Percentiles rank a stretch among this genome's conserved stretches.
phyloP scores from a whole-genome alignment of 345 rosid species.

The Citrus cavaleriei region DNA sequence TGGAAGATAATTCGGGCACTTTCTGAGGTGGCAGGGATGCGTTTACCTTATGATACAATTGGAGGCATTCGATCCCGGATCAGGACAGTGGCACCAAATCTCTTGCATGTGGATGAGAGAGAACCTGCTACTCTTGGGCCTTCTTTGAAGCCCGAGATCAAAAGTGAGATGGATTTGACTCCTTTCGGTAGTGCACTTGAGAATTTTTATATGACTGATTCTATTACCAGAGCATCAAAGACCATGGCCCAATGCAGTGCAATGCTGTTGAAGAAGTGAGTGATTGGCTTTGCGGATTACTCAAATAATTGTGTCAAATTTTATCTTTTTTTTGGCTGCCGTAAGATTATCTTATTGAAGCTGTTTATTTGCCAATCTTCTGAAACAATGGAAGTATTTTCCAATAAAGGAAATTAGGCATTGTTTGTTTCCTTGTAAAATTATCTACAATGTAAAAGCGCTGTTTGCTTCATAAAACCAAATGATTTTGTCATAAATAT shows the following conservation, averaged over 20 bases:
- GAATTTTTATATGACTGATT: conserved; percentile 92
- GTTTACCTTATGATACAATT: conserved; percentile 70
- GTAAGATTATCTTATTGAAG: conserved; percentile 3
- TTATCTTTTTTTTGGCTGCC: not conserved
- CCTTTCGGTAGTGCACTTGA: conserved; percentile 61
- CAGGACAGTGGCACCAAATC: conserved; percentile 82
- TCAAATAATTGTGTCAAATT: conserved; percentile 26
- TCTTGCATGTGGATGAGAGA: conserved; percentile 66
- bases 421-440: conserved; percentile 22
- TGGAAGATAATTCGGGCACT: conserved; percentile 96
- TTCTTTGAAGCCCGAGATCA: conserved; percentile 52
- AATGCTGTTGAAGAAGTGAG: conserved; percentile 69
- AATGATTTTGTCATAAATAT: not conserved
- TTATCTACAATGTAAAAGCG: conserved; percentile 20
- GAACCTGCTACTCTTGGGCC: conserved; percentile 71
- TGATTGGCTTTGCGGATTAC: conserved; percentile 19
- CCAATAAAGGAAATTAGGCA: conserved; percentile 29
- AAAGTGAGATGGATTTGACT: conserved; percentile 38
- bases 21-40: conserved; percentile 77
- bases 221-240: conserved; percentile 96
- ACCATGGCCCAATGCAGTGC: conserved; percentile 98
- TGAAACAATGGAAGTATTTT: conserved; percentile 15
- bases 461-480: not conserved
- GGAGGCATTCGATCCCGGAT: conserved; percentile 69
- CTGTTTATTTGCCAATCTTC: conserved; percentile 18